Conservation (phyloP, 2,329 filamentous ascomycete genomes). For the Trichophyton equinum region DNA sequence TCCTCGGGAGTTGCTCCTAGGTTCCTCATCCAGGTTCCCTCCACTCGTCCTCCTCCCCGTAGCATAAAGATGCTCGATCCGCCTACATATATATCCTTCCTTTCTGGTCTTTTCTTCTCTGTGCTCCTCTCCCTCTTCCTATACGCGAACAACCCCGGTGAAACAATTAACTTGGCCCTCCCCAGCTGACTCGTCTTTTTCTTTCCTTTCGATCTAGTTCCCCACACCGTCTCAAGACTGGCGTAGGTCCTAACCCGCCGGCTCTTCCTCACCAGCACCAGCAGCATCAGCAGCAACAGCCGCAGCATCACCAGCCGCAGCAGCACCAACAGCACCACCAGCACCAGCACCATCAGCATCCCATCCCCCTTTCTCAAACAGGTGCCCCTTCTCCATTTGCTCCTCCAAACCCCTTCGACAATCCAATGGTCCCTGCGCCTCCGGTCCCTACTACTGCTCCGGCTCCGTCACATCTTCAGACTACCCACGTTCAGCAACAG, state of each 20-base stretch:
- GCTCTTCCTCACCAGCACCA: slow-evolving; percentile 19
- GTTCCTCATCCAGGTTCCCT: slow-evolving; percentile 8
- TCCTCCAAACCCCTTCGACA: slow-evolving; percentile 23
- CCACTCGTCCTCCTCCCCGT: slow-evolving; percentile 8
- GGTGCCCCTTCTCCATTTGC: slow-evolving; percentile 23
- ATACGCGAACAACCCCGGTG: slow-evolving; percentile 2
- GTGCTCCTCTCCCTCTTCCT: slow-evolving; percentile 9
- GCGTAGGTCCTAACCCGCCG: slow-evolving; percentile 23
- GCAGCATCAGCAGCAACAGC: neutral
- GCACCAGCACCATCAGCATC: neutral
- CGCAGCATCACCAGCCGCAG: neutral
- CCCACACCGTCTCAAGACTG: slow-evolving; percentile 32
- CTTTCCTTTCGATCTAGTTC: slow-evolving; percentile 20
- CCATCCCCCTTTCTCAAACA: slow-evolving; percentile 25
- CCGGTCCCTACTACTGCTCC: slow-evolving; percentile 15
- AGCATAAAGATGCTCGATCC: slow-evolving; percentile 12
- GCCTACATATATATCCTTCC: slow-evolving; percentile 7
- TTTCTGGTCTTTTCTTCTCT: slow-evolving; percentile 5
- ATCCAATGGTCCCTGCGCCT: slow-evolving; percentile 26
- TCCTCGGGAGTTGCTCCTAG: slow-evolving; percentile 2
- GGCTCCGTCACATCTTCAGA: slow-evolving; percentile 8
- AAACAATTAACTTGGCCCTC: slow-evolving; percentile 7
- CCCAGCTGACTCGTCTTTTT: slow-evolving; percentile 5
- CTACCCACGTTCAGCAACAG: slow-evolving; percentile 15
- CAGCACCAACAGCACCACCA: neutral